Base-by-base conservation (phyloP, 2,329 filamentous ascomycete genomes). In the Aureobasidium sp. region DNA sequence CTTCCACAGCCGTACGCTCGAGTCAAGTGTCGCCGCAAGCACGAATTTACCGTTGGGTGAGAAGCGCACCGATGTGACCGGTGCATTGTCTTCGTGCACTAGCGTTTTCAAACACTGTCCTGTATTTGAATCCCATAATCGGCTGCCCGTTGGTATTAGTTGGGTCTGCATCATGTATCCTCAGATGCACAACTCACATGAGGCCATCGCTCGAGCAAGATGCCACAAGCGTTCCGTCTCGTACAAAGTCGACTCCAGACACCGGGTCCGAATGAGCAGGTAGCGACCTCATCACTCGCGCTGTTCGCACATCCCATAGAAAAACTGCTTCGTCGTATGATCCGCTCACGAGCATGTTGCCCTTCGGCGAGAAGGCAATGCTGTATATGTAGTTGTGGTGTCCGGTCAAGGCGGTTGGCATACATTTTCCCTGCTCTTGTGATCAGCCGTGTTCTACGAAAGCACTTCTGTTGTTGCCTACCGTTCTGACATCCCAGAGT, bases 291-390 rank as follows among this genome's bases (percentile, higher is more conserved):
- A 99, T 96, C 37, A 94, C 80, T 26, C 88, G 82, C 0, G 91
- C 92, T 0, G 91, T 90, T 15, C 94, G 84, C 15, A 97, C 90
- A 74, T 99, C 94, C 94, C 94, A 99, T 5, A 99, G 77, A 67
- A 96, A 97, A 0, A 99, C 91, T 5, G 94, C 94, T 78, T 99
- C 94, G 68, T 99, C 94, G 75, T 97, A 97, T 66, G 90, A 95
- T 13, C 94, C 94, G 67, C 90, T 95, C 17, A 92, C 94, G 37
- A 99, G 83, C 72, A 97, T 96, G 71, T 99, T 99, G 27, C 94
- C 94, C 74, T 97, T 97, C 1, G 94, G 94, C n/a, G 90, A 93
- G 74, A 97, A 97, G 6, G 92, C 92, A 37, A 99, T 80, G 56
- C 88, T 91, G 76, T 96, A 96, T 36, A 99, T 87, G 75, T 97